Conservation (phyloP, 148 eudicot species). For the Rheum nobile region DNA sequence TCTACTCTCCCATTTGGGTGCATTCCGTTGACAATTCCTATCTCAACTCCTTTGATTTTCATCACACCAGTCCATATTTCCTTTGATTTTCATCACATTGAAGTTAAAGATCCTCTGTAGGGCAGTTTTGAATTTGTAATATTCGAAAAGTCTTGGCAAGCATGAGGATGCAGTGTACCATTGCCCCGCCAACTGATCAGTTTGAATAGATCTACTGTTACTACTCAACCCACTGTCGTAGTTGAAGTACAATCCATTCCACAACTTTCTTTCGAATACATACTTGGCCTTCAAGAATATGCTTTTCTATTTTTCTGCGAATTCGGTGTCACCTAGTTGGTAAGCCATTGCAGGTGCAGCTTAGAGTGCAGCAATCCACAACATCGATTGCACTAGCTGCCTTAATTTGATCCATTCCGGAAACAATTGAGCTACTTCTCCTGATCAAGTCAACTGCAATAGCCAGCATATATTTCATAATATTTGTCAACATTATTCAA, state of each 20-base stretch:
- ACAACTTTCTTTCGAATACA: slow-evolving; percentile 63
- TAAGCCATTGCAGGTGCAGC: slow-evolving; percentile 93
- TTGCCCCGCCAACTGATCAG: slow-evolving; percentile 95
- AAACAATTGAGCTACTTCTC: too few species aligned
- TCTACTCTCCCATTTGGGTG: slow-evolving; percentile 88
- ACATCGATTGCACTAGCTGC: too few species aligned
- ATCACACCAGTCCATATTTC: too few species aligned
- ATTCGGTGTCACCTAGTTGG: slow-evolving; percentile 66
- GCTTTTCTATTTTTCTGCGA: slow-evolving; percentile 67
- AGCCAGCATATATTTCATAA: too few species aligned
- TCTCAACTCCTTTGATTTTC: slow-evolving; percentile 69
- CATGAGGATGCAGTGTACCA: slow-evolving; percentile 96
- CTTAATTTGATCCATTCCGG: too few species aligned
- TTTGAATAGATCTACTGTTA: slow-evolving; percentile 90
- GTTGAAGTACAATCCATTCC: slow-evolving; percentile 95
- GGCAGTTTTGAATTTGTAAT: slow-evolving; percentile 48
- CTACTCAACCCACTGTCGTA: slow-evolving; percentile 95
- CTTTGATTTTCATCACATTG: slow-evolving; percentile 99
- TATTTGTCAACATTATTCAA: too few species aligned
- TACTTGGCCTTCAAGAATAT: slow-evolving; percentile 58
- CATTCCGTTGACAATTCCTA: slow-evolving; percentile 98
- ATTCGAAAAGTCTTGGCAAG: slow-evolving; percentile 74
- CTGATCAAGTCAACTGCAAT: too few species aligned
- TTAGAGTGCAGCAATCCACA: slow-evolving; percentile 95
- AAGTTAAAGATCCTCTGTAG: slow-evolving; percentile 70